A percentile compares a stretch with the other conserved stretches of the same genome.
phyloP scores from a whole-genome alignment of 2,329 filamentous ascomycete genomes.

The Aspergillus japonicus region DNA sequence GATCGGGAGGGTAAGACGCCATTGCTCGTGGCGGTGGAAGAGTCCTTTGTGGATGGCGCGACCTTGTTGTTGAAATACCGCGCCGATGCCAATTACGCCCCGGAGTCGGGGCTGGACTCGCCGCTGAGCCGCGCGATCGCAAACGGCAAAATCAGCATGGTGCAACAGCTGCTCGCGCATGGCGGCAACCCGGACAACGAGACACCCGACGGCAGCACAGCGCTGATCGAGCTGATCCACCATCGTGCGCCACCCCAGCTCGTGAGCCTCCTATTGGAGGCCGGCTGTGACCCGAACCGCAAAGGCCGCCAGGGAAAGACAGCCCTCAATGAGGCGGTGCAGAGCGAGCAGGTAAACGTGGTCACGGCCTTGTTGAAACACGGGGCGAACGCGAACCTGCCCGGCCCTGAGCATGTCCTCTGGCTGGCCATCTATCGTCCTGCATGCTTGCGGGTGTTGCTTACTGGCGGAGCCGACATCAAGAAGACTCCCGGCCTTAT shows the following conservation, averaged over 20 bases:
- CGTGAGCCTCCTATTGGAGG: constrained; percentile 60
- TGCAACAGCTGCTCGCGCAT: constrained; percentile 61
- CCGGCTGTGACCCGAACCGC: constrained; percentile 58
- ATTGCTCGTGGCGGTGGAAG: constrained; percentile 53
- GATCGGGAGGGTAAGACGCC: constrained; percentile 54
- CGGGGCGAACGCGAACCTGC: constrained; percentile 65
- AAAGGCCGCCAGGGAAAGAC: constrained; percentile 64
- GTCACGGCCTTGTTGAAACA: constrained; percentile 56
- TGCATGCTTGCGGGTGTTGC: constrained; percentile 58
- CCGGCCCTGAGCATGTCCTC: constrained; percentile 67
- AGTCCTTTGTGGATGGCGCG: constrained; percentile 57
- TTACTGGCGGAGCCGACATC: constrained; percentile 58
- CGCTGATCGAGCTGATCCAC: constrained; percentile 61
- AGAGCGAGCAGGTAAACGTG: constrained; percentile 56
- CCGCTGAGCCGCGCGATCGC: constrained; percentile 54
- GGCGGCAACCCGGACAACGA: constrained; percentile 58
- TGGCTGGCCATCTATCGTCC: constrained; percentile 64
- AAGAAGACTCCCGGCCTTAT: constrained; percentile 63
- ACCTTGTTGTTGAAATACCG: constrained; percentile 64
- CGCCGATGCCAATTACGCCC: constrained; percentile 56
- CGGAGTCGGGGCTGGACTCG: constrained; percentile 54
- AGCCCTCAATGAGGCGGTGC: constrained; percentile 63
- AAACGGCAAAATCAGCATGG: constrained; percentile 56
- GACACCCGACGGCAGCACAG: constrained; percentile 58
- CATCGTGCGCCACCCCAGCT: constrained; percentile 56